Evolutionary conservation across 2,329 filamentous ascomycete species (phyloP), one percentile per base, ranked within the genome.

Genomic region (Dothistroma septosporum): DNA sequence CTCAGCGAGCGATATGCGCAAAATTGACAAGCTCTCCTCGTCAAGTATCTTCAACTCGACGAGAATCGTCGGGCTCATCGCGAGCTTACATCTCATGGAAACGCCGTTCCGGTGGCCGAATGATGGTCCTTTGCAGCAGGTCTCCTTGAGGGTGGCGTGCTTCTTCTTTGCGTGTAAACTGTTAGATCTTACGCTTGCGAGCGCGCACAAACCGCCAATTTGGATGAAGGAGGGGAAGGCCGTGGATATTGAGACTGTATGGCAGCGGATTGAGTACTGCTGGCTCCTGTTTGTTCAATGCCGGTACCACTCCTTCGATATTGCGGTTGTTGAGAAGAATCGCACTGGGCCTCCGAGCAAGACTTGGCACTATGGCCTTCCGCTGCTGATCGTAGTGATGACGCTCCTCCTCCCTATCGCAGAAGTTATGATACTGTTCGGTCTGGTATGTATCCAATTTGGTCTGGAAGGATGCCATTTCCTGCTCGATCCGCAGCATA

Each of bases 261-360:
- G 31, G n/a, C 22, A 57, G n/a, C 32, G 44, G 4, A 35, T 31
- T 28, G 24, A 55, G 22, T 68, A 68, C 55, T 33, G 56, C 55
- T 68, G 47, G 59, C 55, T 58, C 19, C 57, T 68, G 11, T 21
- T 63, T 6, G 56, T 60, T 8, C 58, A 67, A 33, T 66, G 62
- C 58, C 58, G 66, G n/a, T 68, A 67, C 53, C 60, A 61, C 44
- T 62, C 58, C 49, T 67, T 68, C 60, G 61, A 65, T 46, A 68
- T 59, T 33, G 57, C 60, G 48, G 55, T 61, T 48, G 16, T 28
- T 14, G 61, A 68, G 35, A 56, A 55, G 32, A 55, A 54, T 24
- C 64, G 62, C 10, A 53, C 61, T 7, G 8, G 19, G 2, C 35
- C 56, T 5, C 8, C 44, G 22, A 59, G 9, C 32, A 53, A 48